These are phyloP conservation scores for Oryza brachyantha DNA, from an alignment of 176 grass and related monocot species.

Conservation along the genomic window DNA sequence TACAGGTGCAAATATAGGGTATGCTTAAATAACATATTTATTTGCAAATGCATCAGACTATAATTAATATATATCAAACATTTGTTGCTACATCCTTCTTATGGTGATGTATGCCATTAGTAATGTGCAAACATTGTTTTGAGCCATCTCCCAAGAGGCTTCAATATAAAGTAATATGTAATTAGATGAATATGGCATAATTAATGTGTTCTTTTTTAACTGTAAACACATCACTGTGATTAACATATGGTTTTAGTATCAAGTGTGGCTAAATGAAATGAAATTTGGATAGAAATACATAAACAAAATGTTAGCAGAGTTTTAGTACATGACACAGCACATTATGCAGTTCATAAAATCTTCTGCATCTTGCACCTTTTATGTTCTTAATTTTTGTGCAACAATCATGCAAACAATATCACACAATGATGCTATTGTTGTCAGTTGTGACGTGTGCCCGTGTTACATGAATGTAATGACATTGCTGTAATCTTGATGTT, in stretches of 20 bases:
- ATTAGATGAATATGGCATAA: slow-evolving; percentile 2
- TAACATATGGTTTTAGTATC: slow-evolving; percentile 5
- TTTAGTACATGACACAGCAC: slow-evolving; percentile 5
- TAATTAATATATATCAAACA: neutral
- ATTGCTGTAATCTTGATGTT: slow-evolving; percentile 23
- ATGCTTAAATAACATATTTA: neutral
- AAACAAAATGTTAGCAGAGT: neutral
- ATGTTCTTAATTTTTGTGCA: neutral
- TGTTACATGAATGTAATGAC: neutral
- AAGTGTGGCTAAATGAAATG: slow-evolving; percentile 1
- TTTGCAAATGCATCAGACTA: slow-evolving; percentile 6
- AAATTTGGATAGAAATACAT: slow-evolving; percentile 15
- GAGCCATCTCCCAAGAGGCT: neutral
- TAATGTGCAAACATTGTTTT: neutral
- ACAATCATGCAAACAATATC: neutral
- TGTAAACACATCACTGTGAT: neutral
- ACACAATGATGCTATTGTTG: neutral
- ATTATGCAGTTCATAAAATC: slow-evolving; percentile 6
- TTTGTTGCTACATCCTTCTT: slow-evolving; percentile 1
- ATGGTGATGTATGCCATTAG: slow-evolving; percentile 6
- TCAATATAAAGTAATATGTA: neutral
- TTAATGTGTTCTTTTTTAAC: slow-evolving; percentile 16
- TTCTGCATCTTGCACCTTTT: slow-evolving; percentile 5
- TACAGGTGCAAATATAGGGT: too few species aligned
- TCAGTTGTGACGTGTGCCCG: neutral